Evolutionary conservation across 2,329 filamentous ascomycete genomes (phyloP).

Genomic region (Aspergillus pseudoterreus): DNA sequence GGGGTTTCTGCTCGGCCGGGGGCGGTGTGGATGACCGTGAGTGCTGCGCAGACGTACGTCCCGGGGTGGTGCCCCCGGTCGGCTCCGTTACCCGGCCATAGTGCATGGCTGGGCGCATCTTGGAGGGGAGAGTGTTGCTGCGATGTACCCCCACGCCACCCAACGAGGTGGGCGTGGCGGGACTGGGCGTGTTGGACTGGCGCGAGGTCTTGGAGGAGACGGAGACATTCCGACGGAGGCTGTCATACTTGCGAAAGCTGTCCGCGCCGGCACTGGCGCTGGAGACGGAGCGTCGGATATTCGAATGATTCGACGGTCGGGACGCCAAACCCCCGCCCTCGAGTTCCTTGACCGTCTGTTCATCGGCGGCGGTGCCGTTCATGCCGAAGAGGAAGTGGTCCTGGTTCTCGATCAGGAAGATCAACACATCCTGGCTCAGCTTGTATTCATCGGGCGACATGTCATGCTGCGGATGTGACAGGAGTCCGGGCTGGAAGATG

Average conservation of each 20-base stretch:
- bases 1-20: constrained; percentile 16
- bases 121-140: constrained; percentile 92
- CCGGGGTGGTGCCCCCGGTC: constrained; percentile 43
- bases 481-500: constrained; percentile 94
- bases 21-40: constrained; percentile 29
- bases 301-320: constrained; percentile 49
- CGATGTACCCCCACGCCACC: constrained; percentile 60
- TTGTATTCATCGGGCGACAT: constrained; percentile 95
- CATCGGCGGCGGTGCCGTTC: constrained; percentile 97
- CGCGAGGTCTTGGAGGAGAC: constrained; percentile 85
- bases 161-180: constrained; percentile 56
- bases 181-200: constrained; percentile 68
- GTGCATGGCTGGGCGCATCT: constrained; percentile 75
- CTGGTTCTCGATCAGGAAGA: constrained; percentile 97
- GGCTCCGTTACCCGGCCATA: constrained; percentile 59
- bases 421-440: constrained; percentile 92
- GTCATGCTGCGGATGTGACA: constrained; percentile 89
- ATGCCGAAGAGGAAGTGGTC: constrained; percentile 98
- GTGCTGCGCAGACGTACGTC: constrained; percentile 26
- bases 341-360: constrained; percentile 64
- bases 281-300: constrained; percentile 70
- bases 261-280: constrained; percentile 86
- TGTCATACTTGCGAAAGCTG: constrained; percentile 72
- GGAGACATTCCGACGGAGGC: constrained; percentile 83
- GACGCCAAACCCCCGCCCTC: constrained; percentile 63